phyloP scores from a whole-genome alignment of 2,329 filamentous ascomycete species.

The Rhytidhysteron rufulum region DNA sequence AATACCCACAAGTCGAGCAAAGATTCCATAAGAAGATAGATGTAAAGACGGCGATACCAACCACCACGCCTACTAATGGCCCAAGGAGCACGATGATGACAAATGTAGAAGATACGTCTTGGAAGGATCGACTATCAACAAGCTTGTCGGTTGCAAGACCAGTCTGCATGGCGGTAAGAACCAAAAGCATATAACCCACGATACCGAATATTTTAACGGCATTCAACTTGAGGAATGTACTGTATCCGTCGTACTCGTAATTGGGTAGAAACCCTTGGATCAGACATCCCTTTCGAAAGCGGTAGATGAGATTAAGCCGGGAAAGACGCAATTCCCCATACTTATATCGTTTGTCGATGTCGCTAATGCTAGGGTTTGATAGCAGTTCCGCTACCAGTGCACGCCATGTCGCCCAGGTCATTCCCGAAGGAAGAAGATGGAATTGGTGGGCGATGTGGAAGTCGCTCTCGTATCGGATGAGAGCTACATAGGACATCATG shows the following conservation, averaged over 20 bases:
- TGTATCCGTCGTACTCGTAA: constrained; percentile 12
- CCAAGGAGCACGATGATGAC: no score
- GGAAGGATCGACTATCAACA: no score
- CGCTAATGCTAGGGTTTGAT: constrained; percentile 2
- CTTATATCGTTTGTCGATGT: constrained; percentile 35
- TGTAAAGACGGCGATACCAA: no score
- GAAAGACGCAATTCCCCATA: constrained; percentile 44
- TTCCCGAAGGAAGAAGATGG: constrained; percentile 8
- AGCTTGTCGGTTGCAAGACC: constrained; percentile 15
- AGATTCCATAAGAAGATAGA: no score
- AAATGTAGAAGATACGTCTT: no score
- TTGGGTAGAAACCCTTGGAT: constrained; percentile 7
- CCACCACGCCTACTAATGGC: no score
- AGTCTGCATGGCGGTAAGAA: constrained; percentile 13
- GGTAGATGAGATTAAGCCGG: constrained; percentile 33
- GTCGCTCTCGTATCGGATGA: constrained; percentile 12
- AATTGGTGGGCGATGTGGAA: constrained; percentile 10
- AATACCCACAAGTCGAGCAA: no score
- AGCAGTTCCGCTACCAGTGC: constrained; percentile 10
- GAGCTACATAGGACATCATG: constrained; percentile 15
- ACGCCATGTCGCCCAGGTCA: constrained; percentile 11
- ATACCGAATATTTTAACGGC: constrained; percentile 11
- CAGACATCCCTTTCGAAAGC: constrained; percentile 6
- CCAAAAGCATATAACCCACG: constrained; percentile 10
- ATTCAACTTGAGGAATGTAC: constrained; percentile 9